Base-by-base conservation (phyloP, 495 filamentous ascomycete species). In the Paragyromitra xinjiangensis region DNA sequence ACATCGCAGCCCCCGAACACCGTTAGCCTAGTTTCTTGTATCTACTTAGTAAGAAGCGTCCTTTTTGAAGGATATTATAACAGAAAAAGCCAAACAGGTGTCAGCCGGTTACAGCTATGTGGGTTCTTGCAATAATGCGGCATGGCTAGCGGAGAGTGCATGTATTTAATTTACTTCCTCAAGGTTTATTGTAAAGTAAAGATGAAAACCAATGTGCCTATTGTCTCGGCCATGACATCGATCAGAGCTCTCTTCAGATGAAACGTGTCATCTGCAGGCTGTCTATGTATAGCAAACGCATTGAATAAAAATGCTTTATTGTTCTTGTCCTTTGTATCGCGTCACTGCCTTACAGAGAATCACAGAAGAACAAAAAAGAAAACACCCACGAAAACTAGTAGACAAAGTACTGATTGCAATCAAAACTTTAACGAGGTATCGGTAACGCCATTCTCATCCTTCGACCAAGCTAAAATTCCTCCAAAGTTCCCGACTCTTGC, bases 381-480 rank as follows among this genome's bases (percentile, higher is more conserved):
- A 63, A 67, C 26, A 26, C 53, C 40, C 42, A 7, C 5, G 8
- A 39, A 24, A 39, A n/a, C 42, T 16, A 45, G 19, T 59, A 22
- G 7, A 61, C 19, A 29, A 24, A 51, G 22, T 26, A 56, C 34
- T 45, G n/a, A 77, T 55, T 24, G 22, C 14, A 73, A 66, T 34
- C 19, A 48, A 56, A 42, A 24, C 4, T 14, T 39, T 16, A 45
- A 56, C 44, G 71, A 26, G 44, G 16, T 6, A 63, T 45, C 22
- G 42, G 12, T 53, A 68, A 68, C n/a, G 9, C 24, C 61, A 6
- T 12, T 5, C 9, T 12, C 61, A 61, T 26, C n/a, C 34, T 22
- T 53, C 24, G 64, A 71, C 12, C 1, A 19, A 34, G 67, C 29
- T 6, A 34, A 22, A 45, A 55, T 12, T 16, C n/a, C 39, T 64